Base-by-base conservation (phyloP, 495 filamentous ascomycete genomes). In the Penicillium bovifimosum region DNA sequence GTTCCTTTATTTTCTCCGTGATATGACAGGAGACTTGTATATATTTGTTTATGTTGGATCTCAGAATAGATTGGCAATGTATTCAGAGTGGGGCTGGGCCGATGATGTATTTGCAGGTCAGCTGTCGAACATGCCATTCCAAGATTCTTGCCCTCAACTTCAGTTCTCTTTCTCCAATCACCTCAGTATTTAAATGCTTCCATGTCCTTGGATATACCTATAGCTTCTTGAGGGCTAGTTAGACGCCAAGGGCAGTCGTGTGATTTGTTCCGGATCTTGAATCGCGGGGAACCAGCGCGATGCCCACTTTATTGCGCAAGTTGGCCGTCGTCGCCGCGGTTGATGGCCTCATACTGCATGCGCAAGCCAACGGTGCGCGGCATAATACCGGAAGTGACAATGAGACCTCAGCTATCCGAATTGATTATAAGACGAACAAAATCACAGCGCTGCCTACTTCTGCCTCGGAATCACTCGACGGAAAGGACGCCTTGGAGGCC, bases 301-400 rank as follows among this genome's bases (percentile, higher is more conserved):
- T 93, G 87, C 83, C 89, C 54, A 76, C 80, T 60, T 69, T 95
- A 48, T 80, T 85, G 57, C 84, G 88, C 54, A 96, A 91, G 65
- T 66, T 96, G 41, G 61, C 90, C 45, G 79, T 96, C 54, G 84
- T 86, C 69, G 91, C 91, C 41, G 83, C 90, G 10, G 81, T 86
- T 41, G 92, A 97, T 61, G 93, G 93, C 29, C 77, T 97, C 18
- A 75, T 96, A 54, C 75, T 97, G 31, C 86, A 93, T 57, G 88
- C 88, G 68, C 71, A 66, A 63, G 48, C 52, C 52, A 67, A 69
- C 48, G 78, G 76, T 33, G 62, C 74, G 49, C 77, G 81, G 29
- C 50, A 71, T 20, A 61, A 65, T 54, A 54, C 44, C 38, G 58
- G 61, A 44, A 65, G 65, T 55, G 55, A 61, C 56, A 69, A 67